These are phyloP conservation scores for Acrodontium crateriforme DNA, from an alignment of 2,329 filamentous ascomycete species.

Conservation along the genomic window DNA sequence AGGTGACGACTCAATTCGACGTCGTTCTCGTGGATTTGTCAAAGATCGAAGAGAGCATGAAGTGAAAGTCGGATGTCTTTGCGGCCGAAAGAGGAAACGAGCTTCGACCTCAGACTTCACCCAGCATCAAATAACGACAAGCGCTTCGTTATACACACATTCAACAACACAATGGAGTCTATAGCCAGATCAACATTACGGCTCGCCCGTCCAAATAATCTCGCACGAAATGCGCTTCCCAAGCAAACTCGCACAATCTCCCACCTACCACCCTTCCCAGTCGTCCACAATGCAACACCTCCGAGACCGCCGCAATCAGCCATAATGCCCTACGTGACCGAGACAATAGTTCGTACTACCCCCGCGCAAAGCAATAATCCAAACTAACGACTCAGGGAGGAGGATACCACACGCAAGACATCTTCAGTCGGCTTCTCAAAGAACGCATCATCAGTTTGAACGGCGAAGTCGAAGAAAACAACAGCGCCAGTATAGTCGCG, in stretches of 20 bases:
- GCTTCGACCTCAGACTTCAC: too few species aligned
- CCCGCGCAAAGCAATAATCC: background rate
- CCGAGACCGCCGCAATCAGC: conserved; percentile 22
- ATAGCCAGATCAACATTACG: conserved; percentile 12
- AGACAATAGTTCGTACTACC: conserved; percentile 29
- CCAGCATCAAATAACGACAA: too few species aligned
- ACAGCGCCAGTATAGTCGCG: conserved; percentile 87
- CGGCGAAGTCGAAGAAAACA: conserved; percentile 75
- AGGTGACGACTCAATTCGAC: too few species aligned
- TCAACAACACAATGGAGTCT: conserved; percentile 12
- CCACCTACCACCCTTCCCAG: conserved; percentile 10
- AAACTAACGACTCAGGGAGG: conserved; percentile 30
- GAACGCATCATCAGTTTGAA: conserved; percentile 93
- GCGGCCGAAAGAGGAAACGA: too few species aligned
- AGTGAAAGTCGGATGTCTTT: too few species aligned
- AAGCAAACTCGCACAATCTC: conserved; percentile 6
- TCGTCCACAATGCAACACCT: conserved; percentile 12
- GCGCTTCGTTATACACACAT: too few species aligned
- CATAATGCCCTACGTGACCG: conserved; percentile 37
- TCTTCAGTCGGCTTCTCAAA: conserved; percentile 34
- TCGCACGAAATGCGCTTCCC: conserved; percentile 6
- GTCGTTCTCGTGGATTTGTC: too few species aligned
- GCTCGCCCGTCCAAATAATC: conserved; percentile 10
- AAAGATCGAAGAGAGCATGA: too few species aligned
- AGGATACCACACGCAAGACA: conserved; percentile 37